A percentile compares a stretch with the other conserved stretches of the same genome.
phyloP scores from a whole-genome alignment of 441 rosid species.

The Erodium chrysanthum region DNA sequence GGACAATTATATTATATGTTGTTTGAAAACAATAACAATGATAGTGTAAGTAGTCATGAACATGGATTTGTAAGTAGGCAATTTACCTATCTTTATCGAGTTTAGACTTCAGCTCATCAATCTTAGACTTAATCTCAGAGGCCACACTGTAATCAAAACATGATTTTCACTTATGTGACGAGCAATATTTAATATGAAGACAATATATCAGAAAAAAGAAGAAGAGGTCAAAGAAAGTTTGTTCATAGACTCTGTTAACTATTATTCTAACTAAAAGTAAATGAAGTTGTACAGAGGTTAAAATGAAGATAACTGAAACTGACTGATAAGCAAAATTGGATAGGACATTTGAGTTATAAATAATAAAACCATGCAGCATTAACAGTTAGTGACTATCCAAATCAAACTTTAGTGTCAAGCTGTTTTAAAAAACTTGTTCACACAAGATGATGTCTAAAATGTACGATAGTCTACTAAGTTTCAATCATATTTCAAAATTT shows the following conservation, averaged over 20 bases:
- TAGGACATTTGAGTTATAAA: neutral
- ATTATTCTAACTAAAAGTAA: neutral
- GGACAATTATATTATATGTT: neutral
- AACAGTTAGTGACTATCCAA: neutral
- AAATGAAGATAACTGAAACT: neutral
- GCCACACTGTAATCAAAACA: slow-evolving; percentile 43
- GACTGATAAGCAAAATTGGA: neutral
- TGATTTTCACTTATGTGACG: slow-evolving; percentile 8
- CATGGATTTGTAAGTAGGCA: neutral
- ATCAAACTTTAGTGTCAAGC: neutral
- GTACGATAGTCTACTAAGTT: neutral
- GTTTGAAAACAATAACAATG: slow-evolving; percentile 12
- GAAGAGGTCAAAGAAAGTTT: neutral
- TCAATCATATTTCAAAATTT: neutral
- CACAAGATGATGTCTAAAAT: neutral
- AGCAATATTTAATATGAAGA: neutral
- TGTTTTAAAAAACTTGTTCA: neutral
- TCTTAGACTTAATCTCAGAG: slow-evolving; percentile 51
- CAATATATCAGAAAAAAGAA: no score
- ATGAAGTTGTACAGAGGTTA: neutral
- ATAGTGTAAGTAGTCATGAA: neutral
- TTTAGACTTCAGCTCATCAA: slow-evolving; percentile 55
- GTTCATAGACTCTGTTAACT: neutral
- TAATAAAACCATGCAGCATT: neutral
- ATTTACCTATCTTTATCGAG: slow-evolving; percentile 68